Base-by-base conservation (phyloP, 495 filamentous ascomycete species). In the Oleoguttula mirabilis region DNA sequence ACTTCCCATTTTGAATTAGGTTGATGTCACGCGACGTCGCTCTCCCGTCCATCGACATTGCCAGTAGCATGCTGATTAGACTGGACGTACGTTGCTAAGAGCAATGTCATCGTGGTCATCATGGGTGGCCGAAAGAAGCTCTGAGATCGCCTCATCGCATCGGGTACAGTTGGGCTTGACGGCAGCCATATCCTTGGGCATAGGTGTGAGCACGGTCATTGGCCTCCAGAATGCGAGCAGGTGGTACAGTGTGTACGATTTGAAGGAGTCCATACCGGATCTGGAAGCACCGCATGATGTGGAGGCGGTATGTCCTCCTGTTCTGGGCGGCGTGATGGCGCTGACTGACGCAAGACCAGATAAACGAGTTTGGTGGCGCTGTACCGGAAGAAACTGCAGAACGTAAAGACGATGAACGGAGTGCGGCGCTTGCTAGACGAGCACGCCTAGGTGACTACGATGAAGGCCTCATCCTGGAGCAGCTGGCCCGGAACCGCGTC, bases 401-500 rank as follows among this genome's bases (percentile, higher is more conserved):
- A 52, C 81, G 79, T 51, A 38, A 14, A 23, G 85, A 95, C 60
- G 86, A 94, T 59, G 71, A 82, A 49, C 73, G 79, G 54, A 79
- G 77, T 62, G 72, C 76, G 27, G 70, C 75, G 23, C 73, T 96
- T 24, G 88, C 88, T 24, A 69, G 73, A 22, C 74, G 85, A 54
- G 90, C 87, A 8, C 79, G 84, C 40, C 68, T 74, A 36, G 90
- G 90, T 21, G 86, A 94, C 61, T 96, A 90, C 56, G 85, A 95
- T 66, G 83, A 95, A 59, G 80, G 88, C 43, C 68, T 99, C 28
- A 92, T 96, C 50, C 74, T 90, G 46, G 90, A 99, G 67, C 90
- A 99, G 60, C 78, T 99, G 1, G 85, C 88, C 7, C 83, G 90
- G 24, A 99, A 94, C 64, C 76, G 84, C 32, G 84, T 88, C 7